Evolutionary conservation across 768 basidiomycete species (phyloP).

Genomic region (Boletus subparvulus): DNA sequence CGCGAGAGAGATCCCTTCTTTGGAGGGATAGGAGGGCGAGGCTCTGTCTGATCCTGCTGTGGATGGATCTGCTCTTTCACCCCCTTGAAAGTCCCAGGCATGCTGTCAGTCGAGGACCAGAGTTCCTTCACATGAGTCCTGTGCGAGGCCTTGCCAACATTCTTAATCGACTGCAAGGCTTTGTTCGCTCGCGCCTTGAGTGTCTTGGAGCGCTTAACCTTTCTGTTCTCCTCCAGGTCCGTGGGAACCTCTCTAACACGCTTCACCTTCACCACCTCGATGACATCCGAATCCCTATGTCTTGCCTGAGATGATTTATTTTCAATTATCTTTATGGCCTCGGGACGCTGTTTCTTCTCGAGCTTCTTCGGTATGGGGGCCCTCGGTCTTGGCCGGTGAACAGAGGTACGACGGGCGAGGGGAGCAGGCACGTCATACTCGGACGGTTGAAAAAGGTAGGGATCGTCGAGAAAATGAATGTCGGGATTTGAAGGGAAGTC

Average conservation of each 20-base stretch:
- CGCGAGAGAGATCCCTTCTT: slow-evolving; percentile 31
- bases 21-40: slow-evolving; percentile 13
- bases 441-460: slow-evolving; percentile 23
- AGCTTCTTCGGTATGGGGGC: slow-evolving; percentile 19
- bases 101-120: slow-evolving; percentile 31
- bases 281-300: slow-evolving; percentile 42
- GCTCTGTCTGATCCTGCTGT: slow-evolving; percentile 13
- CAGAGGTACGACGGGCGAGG: slow-evolving; percentile 3
- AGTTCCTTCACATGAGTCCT: slow-evolving; percentile 43
- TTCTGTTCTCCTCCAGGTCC: slow-evolving; percentile 26
- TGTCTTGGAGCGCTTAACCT: slow-evolving; percentile 39
- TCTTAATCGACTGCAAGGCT: slow-evolving; percentile 48
- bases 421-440: slow-evolving; percentile 3
- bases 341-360: slow-evolving; percentile 33
- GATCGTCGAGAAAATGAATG: slow-evolving; percentile 35
- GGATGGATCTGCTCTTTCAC: slow-evolving; percentile 24
- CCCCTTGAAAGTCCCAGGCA: slow-evolving; percentile 28
- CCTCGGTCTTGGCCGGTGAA: slow-evolving; percentile 11
- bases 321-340: slow-evolving; percentile 25
- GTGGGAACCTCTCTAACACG: slow-evolving; percentile 30
- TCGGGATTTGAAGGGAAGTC: slow-evolving; percentile 24
- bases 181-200: slow-evolving; percentile 48
- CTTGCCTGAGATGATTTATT: slow-evolving; percentile 14
- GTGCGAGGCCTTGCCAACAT: slow-evolving; percentile 35
- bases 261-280: slow-evolving; percentile 61